Conservation (phyloP, 1,284 basidiomycete genomes). For the Sporisorium sorghi region DNA sequence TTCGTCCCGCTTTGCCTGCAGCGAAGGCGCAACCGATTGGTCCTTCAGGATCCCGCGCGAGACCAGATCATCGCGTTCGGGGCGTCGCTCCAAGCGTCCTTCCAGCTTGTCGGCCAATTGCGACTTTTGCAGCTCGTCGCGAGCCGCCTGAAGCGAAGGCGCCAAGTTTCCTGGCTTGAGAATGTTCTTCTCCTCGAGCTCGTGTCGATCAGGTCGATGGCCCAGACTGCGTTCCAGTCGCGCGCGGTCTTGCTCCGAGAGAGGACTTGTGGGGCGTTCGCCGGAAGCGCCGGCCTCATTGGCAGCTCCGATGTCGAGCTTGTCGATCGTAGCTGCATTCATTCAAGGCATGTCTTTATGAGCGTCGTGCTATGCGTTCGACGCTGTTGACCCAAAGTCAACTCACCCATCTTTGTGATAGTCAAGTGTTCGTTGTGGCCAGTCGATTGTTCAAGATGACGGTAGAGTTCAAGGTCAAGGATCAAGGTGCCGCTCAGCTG, state of each 20-base stretch:
- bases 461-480: background rate
- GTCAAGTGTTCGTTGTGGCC: background rate
- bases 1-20: constrained; percentile 77
- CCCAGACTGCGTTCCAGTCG: constrained; percentile 75
- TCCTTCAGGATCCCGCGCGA: constrained; percentile 70
- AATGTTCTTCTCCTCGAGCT: constrained; percentile 71
- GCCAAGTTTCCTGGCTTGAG: constrained; percentile 48
- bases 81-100: constrained; percentile 50
- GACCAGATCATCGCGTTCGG: constrained; percentile 56
- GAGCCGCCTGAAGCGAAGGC: constrained; percentile 53
- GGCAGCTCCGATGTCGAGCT: constrained; percentile 31
- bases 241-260: constrained; percentile 26
- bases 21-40: constrained; percentile 78
- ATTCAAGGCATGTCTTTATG: background rate
- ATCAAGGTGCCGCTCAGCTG: background rate
- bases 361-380: background rate
- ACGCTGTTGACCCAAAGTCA: background rate
- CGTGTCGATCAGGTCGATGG: constrained; percentile 75
- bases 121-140: constrained; percentile 54
- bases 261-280: constrained; percentile 22
- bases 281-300: constrained; percentile 14
- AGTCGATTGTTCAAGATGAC: background rate
- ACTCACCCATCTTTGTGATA: constrained; percentile 1
- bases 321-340: constrained; percentile 10
- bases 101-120: constrained; percentile 57